Conservation (phyloP, 78 protist genomes). For the Polysphondylium violaceum region DNA sequence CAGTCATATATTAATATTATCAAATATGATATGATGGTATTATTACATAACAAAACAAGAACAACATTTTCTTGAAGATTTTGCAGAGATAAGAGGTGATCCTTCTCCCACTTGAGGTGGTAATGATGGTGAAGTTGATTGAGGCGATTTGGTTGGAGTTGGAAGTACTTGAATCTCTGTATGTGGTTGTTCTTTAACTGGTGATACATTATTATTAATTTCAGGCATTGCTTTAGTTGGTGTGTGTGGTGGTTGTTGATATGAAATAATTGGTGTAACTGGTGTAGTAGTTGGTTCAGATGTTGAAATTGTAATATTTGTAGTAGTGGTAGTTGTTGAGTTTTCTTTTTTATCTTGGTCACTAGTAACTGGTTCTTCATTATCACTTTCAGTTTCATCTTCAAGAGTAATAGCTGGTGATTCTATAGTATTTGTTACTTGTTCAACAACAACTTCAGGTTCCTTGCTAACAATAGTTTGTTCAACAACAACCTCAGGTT, state of each 20-base stretch:
- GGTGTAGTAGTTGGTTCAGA: too few relatives aligned
- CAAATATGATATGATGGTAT: too few relatives aligned
- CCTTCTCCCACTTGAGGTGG: constrained; percentile 13
- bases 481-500: not conserved
- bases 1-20: too few relatives aligned
- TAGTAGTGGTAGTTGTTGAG: not conserved
- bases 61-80: constrained; percentile 6
- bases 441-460: not conserved
- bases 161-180: constrained; percentile 6
- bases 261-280: constrained; percentile 10
- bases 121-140: constrained; percentile 9
- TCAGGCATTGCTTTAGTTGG: constrained; percentile 10
- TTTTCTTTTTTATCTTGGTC: not conserved
- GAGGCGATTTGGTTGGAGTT: constrained; percentile 33
- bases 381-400: not conserved
- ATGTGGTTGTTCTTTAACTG: constrained; percentile 32
- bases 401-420: constrained; percentile 2
- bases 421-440: not conserved
- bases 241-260: not conserved
- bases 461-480: not conserved
- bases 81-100: constrained; percentile 30
- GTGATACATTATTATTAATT: constrained; percentile 1
- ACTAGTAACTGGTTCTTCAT: not conserved
- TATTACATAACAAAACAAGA: too few relatives aligned
- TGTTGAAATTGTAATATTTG: constrained; percentile 8